Base-by-base conservation (phyloP, 2,329 filamentous ascomycete species). In the Stachybotrys chartarum region DNA sequence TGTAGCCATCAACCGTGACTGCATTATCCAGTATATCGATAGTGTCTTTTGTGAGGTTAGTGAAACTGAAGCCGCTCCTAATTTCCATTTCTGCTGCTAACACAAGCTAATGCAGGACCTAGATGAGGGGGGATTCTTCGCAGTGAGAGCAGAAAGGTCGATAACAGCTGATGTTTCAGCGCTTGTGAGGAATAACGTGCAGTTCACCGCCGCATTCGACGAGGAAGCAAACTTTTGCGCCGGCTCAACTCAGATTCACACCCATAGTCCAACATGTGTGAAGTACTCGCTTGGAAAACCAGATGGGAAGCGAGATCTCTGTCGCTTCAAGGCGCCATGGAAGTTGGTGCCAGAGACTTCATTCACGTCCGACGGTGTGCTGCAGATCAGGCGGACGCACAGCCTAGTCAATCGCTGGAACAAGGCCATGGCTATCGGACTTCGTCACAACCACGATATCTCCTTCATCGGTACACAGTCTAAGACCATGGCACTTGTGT, bases 1-100 rank as follows among this genome's bases (percentile, higher is more conserved):
- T 49, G 39, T 44, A 44, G 39, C 39, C 39, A 44, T 44, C 39
- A 44, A 44, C 8, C 39, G 42, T 12, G 48, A 52, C 7, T 5
- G 31, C 1, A 32, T 56, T 30, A 17, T 54, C 35, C 12, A 31
- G 30, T 58, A 58, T 17, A 16, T 58, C 7, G 51, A 58, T 24
- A 57, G 55, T 18, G 32, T 57, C 14, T 57, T 57, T 46, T 45
- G n/a, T 5, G 53, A 57, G 55, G 55, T 54, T 39, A 44, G 39
- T 44, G 39, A 44, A 44, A 44, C 39, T 44, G 39, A 44, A 44
- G 39, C 39, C 39, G 39, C 39, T 44, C 39, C 39, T 44, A 44
- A 44, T 44, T 44, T 44, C 39, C 39, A 16, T 44, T 44, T 44
- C 39, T 16, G 42, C 42, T 3, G 16, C 3, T 32, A 14, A 45